Base-by-base conservation (phyloP, 202 grass and related monocot genomes). In the Saccharum hybrid region DNA sequence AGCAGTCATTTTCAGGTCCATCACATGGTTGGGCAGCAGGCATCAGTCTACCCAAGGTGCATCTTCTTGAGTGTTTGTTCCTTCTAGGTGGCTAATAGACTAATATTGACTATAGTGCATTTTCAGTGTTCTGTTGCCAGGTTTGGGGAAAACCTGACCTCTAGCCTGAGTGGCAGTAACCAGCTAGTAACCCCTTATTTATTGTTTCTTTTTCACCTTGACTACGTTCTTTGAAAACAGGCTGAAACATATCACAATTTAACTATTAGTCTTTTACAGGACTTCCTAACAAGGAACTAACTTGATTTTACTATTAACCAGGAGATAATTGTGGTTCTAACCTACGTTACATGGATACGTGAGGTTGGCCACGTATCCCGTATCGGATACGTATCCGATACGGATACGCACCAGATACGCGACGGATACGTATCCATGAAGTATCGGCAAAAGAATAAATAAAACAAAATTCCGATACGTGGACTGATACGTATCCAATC, bases 1-100 rank as follows among this genome's bases (percentile, higher is more conserved):
- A 56, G 21, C 59, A 86, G 3, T 23, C 48, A 63, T 93, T 91
- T 90, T 80, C 86, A 4, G 90, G 90, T 43, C 87, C 86, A 74
- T 96, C 90, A 3, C 79, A 94, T 92, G 94, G 91, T 37, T 97
- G 89, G 90, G 81, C 87, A 86, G 89, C 94, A 68, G 88, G 94
- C 83, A 79, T 90, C 43, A 62, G 81, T 85, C 83, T 94, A 31
- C 94, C 91, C 23, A 97, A 94, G 91, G 94, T 93, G 59, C 26
- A 16, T 41, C 30, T 57, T 72, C 37, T 89, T 4, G 5, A 48
- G 9, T 74, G 61, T 78, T 52, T 76, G 4, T 62, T 84, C 10
- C 34, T 72, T 75, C 11, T 15, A 33, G 60, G 16, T 81, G 62
- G 8, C 6, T 84, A 23, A 56, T 74, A 8, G 8, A 1, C 11